Percentiles rank a stretch among this genome's conserved stretches.
These are phyloP conservation scores for Jacaranda copaia DNA, from an alignment of 257 asterid genomes.

Conservation along the genomic window DNA sequence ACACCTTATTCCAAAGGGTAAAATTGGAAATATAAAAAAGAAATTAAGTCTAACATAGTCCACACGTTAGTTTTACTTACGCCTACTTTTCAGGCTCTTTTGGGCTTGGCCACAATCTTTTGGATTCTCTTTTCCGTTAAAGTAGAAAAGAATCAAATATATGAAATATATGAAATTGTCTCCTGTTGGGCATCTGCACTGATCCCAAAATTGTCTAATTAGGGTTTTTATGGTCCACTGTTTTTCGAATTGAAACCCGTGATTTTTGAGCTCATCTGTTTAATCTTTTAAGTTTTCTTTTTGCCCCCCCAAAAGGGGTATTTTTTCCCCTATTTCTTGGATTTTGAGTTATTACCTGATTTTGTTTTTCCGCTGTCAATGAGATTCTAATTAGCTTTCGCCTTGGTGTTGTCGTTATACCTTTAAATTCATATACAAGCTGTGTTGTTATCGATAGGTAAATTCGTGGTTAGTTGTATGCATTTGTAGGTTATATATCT, in stretches of 20 bases:
- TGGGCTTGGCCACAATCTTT: conserved; percentile 18
- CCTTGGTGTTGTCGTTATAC: conserved; percentile 17
- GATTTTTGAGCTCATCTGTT: not conserved
- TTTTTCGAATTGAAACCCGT: conserved; percentile 21
- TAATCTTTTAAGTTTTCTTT: not conserved
- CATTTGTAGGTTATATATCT: conserved; percentile 16
- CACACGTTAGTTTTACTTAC: not conserved
- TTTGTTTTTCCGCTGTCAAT: not conserved
- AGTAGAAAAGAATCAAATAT: not conserved
- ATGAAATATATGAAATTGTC: not conserved
- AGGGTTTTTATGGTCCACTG: conserved; percentile 34
- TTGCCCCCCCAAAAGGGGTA: not conserved
- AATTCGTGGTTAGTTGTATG: conserved; percentile 31
- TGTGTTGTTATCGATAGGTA: not conserved
- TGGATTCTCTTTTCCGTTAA: conserved; percentile 27
- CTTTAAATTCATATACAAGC: not conserved
- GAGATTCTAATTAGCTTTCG: conserved; percentile 9
- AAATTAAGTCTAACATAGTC: conserved; percentile 24
- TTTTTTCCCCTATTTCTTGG: conserved; percentile 16
- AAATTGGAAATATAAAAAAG: not conserved
- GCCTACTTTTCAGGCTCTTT: not conserved
- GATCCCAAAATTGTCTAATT: conserved; percentile 33
- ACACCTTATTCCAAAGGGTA: not conserved
- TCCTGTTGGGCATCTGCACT: not conserved
- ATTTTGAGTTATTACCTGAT: conserved; percentile 14